Conservation (phyloP, 2,329 filamentous ascomycete species). For the Colletotrichum salicis region DNA sequence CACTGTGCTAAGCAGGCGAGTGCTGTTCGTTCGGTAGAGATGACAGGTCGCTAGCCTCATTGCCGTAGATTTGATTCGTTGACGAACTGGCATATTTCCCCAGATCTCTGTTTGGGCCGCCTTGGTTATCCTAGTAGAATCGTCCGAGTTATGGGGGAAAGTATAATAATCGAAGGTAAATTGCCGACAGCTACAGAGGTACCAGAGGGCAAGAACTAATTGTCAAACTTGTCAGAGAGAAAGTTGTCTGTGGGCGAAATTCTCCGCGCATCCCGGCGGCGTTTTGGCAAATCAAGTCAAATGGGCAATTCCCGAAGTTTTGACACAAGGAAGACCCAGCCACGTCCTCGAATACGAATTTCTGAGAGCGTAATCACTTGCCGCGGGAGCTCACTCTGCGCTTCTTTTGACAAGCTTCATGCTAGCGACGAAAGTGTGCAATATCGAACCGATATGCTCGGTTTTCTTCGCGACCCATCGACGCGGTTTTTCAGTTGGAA, state of each 20-base stretch:
- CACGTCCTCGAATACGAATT: neutral
- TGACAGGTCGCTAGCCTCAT: neutral
- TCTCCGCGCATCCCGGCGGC: neutral
- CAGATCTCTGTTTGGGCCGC: neutral
- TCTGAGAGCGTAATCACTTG: neutral
- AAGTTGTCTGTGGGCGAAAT: neutral
- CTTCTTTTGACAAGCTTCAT: neutral
- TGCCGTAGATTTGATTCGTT: neutral
- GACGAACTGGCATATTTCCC: neutral
- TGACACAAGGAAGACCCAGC: neutral
- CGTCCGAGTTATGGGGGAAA: neutral
- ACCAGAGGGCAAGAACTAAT: slow-evolving; percentile 1
- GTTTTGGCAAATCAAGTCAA: neutral
- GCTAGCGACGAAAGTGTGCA: neutral
- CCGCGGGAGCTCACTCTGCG: neutral
- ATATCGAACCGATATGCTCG: neutral
- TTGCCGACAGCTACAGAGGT: neutral
- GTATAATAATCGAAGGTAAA: neutral
- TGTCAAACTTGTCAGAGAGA: slow-evolving; percentile 22
- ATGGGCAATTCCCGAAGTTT: neutral
- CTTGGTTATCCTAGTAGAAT: neutral
- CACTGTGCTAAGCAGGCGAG: neutral
- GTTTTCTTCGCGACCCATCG: neutral
- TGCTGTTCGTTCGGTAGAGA: neutral
- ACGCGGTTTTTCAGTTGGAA: neutral